Conservation (phyloP, 495 filamentous ascomycete species). For the Acidiella bohemica region DNA sequence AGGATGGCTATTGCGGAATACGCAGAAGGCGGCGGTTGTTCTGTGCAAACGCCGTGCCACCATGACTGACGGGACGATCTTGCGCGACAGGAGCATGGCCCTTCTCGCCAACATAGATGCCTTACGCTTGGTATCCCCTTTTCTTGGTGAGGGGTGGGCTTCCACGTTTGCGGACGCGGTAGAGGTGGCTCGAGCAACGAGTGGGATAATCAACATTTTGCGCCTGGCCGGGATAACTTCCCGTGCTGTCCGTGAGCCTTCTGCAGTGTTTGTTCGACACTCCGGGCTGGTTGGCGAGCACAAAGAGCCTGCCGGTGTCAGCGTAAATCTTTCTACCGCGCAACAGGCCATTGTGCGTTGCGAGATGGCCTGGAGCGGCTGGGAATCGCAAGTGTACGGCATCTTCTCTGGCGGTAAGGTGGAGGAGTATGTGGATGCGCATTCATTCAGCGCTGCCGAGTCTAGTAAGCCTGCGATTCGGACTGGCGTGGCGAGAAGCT, state of each 20-base stretch:
- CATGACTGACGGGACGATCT: too few species aligned
- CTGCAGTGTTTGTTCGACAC: background rate
- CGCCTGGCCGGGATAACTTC: background rate
- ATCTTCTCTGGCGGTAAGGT: background rate
- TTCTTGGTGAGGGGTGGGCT: background rate
- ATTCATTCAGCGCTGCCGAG: background rate
- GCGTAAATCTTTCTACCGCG: background rate
- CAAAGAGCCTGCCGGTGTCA: background rate
- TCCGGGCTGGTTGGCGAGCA: background rate
- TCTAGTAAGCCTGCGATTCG: background rate
- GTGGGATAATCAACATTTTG: background rate
- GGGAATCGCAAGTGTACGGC: background rate
- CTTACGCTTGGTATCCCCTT: background rate
- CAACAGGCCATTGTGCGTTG: background rate
- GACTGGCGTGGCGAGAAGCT: background rate
- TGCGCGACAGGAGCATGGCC: too few species aligned
- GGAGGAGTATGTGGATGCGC: background rate
- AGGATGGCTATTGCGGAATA: too few species aligned
- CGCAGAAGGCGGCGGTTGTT: too few species aligned
- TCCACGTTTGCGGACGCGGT: background rate
- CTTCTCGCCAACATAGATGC: too few species aligned
- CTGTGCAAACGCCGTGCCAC: too few species aligned
- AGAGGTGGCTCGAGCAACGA: background rate
- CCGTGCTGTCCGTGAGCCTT: background rate
- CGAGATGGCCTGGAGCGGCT: background rate